Base-by-base conservation (phyloP, 768 basidiomycete species). In the Nidularia pulvinata region DNA sequence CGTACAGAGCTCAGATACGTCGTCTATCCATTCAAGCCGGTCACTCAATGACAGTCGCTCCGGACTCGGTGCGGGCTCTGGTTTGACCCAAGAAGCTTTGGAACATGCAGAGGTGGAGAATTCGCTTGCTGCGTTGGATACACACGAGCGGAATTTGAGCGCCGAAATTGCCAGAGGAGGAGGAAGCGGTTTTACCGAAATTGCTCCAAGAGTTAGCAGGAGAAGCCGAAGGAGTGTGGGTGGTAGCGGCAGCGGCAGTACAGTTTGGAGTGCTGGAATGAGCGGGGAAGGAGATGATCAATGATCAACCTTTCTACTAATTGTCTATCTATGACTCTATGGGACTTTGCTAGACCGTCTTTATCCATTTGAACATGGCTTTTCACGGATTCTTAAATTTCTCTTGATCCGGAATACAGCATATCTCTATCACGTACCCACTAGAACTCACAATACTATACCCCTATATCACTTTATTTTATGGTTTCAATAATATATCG, bases 211-310 rank as follows among this genome's bases (percentile, higher is more conserved):
- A 46, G 69, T 77, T 33, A 80, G 86, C 53, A 78, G 88, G 63
- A 79, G 85, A 56, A 83, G 83, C 51, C 71, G 80, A 47, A 75
- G 79, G 55, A 87, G 85, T 56, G 78, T 66, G 22, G 82, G 84
- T 37, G 88, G 86, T 6, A 88, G 86, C 57, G 82, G 83, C 36
- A 86, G 84, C 58, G 85, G 81, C 9, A 89, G 89, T 67, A 93
- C 91, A 1, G 88, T 93, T 32, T 93, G 88, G 86, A 93, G 91
- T 65, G 91, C 91, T 49, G 91, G 91, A 33, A 86, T 90, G 85
- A 84, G 84, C 59, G 85, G 75, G 48, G 73, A 79, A n/a, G n/a
- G n/a, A n/a, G n/a, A n/a, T n/a, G n/a, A n/a, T n/a, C n/a, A n/a
- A n/a, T n/a, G n/a, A n/a, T n/a, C n/a, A n/a, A n/a, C n/a, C n/a